Evolutionary conservation across 2,329 filamentous ascomycete species (phyloP), one percentile per base, ranked within the genome.

Genomic region (Trichoderma atroviride): DNA sequence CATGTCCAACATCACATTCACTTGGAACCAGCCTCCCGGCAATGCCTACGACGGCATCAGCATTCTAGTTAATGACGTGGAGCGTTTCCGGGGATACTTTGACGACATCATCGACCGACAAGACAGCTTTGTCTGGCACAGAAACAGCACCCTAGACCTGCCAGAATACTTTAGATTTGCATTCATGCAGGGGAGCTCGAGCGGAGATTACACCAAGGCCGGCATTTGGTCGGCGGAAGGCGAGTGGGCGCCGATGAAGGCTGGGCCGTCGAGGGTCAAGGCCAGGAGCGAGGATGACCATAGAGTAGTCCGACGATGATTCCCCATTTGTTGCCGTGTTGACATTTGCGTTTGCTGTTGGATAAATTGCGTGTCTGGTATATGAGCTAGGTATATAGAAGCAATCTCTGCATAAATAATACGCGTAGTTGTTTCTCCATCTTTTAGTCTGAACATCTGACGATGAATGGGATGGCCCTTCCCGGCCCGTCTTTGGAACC

Each of bases 41-140:
- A 80, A 81, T 10, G 81, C 84, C 27, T 93, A 89, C 73, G 91
- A 95, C 74, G 93, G 92, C 14, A 86, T 96, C 70, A 93, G 90
- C 76, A 86, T 96, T 19, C 82, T 96, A 0, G 91, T 96, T 72
- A 96, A 96, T 75, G 93, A 96, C 74, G 93, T 96, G 0, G 93
- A 96, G 79, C 83, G 92, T 24, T 94, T 91, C 78, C 83, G 91
- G n/a, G 87, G 87, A 6, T 95, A 91, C 78, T 91, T 91, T 71
- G 86, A 85, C 57, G 86, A 89, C 60, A 84, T 81, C 52, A 82
- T 83, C 50, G 79, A 81, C 33, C 74, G 76, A 43, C 70, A 77
- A 62, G 75, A 81, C 24, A 76, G 79, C 16, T 91, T 91, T 72
- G 84, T 85, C 0, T 93, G 91, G 89, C 80, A 80, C 0, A 83